These are phyloP conservation scores for Persicaria tinctoria DNA, from an alignment of 148 eudicot genomes.

Conservation along the genomic window DNA sequence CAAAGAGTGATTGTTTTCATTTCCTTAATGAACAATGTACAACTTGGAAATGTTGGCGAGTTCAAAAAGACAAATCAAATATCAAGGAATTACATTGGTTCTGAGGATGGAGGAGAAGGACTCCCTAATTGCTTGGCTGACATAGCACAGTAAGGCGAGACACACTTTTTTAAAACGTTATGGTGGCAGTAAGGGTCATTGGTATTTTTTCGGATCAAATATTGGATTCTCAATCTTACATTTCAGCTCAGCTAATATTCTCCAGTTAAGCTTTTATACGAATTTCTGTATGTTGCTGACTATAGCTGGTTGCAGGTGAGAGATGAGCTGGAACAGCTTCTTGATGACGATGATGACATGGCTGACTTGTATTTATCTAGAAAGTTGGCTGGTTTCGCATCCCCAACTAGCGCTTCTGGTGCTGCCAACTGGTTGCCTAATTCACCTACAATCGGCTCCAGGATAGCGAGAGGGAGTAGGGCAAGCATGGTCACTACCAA, in stretches of 20 bases:
- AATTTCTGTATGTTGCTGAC: not conserved
- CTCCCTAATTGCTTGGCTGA: too few relatives aligned
- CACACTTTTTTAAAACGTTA: not conserved
- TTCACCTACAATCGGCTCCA: conserved; percentile 60
- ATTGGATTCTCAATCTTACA: too few relatives aligned
- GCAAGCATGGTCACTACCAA: conserved; percentile 52
- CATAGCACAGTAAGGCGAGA: too few relatives aligned
- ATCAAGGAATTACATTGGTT: too few relatives aligned
- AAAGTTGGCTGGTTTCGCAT: conserved; percentile 37
- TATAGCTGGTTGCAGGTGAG: conserved; percentile 43
- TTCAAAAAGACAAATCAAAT: too few relatives aligned
- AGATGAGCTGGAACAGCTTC: conserved; percentile 73
- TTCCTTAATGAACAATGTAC: too few relatives aligned
- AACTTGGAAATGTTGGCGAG: too few relatives aligned
- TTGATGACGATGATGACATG: conserved; percentile 80
- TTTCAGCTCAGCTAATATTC: too few relatives aligned
- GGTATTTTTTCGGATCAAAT: too few relatives aligned
- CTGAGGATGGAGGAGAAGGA: too few relatives aligned
- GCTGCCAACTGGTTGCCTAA: conserved; percentile 30
- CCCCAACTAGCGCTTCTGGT: conserved; percentile 58
- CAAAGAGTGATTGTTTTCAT: not conserved
- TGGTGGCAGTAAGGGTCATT: not conserved
- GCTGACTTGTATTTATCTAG: conserved; percentile 73
- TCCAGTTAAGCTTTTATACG: not conserved
- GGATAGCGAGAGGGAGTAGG: conserved; percentile 58